Conservation (phyloP, 208 protist species). For the Acanthamoeba polyphaga region DNA sequence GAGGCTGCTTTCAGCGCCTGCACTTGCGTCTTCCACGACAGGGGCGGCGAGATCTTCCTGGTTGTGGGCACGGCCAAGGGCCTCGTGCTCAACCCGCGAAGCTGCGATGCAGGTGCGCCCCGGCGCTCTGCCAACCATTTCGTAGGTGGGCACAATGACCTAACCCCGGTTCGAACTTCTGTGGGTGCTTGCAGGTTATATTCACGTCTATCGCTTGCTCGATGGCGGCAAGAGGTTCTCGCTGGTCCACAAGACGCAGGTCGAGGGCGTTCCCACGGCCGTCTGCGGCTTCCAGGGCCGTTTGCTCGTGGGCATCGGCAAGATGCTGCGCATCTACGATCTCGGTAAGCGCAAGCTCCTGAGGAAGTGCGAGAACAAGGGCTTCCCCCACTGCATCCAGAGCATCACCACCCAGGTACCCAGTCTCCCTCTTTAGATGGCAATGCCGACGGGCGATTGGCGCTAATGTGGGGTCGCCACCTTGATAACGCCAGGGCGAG, state of each 20-base stretch:
- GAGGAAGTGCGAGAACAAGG: constrained; percentile 92
- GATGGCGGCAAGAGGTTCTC: constrained; percentile 38
- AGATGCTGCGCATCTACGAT: constrained; percentile 92
- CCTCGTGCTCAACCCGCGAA: constrained; percentile 81
- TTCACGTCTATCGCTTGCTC: constrained; percentile 85
- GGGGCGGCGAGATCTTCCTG: constrained; percentile 84
- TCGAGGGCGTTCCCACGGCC: constrained; percentile 90
- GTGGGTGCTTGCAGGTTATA: constrained; percentile 41
- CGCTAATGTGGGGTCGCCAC: neutral
- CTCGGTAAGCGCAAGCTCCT: constrained; percentile 93
- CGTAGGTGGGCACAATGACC: neutral
- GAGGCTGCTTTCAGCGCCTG: constrained; percentile 90
- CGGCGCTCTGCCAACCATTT: neutral
- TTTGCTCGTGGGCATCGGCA: constrained; percentile 89
- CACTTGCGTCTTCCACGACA: constrained; percentile 83
- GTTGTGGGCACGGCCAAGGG: constrained; percentile 88
- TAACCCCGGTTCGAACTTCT: neutral
- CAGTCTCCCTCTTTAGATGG: neutral
- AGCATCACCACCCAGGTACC: constrained; percentile 81
- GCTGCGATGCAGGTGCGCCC: neutral
- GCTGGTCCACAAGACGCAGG: constrained; percentile 89
- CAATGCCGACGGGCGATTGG: neutral
- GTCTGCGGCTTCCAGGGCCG: constrained; percentile 90
- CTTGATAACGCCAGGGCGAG: constrained; percentile 78
- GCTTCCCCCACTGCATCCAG: constrained; percentile 90